Base-by-base conservation (phyloP, 305 asterid genomes). In the Fraxinus latifolia region DNA sequence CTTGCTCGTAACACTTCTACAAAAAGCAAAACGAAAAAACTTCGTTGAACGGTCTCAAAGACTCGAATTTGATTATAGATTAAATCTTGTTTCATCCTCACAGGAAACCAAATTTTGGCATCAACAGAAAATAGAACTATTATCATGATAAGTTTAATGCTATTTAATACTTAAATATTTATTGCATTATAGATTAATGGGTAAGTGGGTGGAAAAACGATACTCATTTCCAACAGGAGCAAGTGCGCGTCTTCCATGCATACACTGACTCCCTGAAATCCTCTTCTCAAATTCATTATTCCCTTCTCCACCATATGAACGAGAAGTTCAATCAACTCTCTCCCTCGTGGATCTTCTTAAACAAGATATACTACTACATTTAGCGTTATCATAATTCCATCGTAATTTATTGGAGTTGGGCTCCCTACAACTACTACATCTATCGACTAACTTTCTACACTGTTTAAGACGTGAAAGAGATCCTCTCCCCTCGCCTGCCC, bases 161-260 rank as follows among this genome's bases (percentile, higher is more conserved):
- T 44, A 12, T 44, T 44, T 3, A 47, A 47, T 15, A 47, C 58
- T 47, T 3, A 47, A 47, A 47, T 47, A 47, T 53, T n/a, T 53
- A 53, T n/a, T 53, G 25, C 6, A 53, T n/a, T 53, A n/a, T 53
- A 15, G 65, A 19, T 62, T 25, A 23, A 29, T 79, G 83, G 91
- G 89, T 86, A 70, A 78, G 84, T 78, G 83, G 84, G 90, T 78
- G 85, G 79, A 89, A 85, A 88, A 87, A 85, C 82, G 84, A 80
- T 85, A 89, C 90, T 81, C 85, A 60, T 68, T 78, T 81, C 67
- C 74, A 73, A 50, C 79, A 65, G n/a, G 77, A 88, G 84, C 62
- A 50, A 79, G 81, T 23, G 78, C 70, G 60, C 50, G 79, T 77
- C 50, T 31, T 76, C 29, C 47, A 79, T 81, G 83, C 76, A 82